Evolutionary conservation across 2,329 filamentous ascomycete species (phyloP).

Genomic region (Mycosphaerella sp.): DNA sequence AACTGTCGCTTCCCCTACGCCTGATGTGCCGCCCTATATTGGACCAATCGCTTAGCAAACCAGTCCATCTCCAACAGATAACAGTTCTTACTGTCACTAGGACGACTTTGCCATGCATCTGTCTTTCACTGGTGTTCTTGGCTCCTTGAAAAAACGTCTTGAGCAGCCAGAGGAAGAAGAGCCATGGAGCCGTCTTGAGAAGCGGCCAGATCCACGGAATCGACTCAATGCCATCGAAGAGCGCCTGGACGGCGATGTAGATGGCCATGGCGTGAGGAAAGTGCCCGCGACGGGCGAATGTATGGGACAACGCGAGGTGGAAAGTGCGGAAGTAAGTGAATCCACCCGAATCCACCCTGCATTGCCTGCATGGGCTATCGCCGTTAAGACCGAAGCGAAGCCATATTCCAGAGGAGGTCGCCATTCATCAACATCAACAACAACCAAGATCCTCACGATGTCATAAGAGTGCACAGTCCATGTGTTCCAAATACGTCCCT

Average conservation of each 20-base stretch:
- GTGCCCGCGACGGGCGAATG: constrained; percentile 2
- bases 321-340: background rate
- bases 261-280: constrained; percentile 50
- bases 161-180: constrained; percentile 49
- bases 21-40: constrained; percentile 73
- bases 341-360: background rate
- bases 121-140: constrained; percentile 65
- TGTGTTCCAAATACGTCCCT: too few relatives aligned
- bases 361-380: background rate
- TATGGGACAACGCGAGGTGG: background rate
- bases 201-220: constrained; percentile 34
- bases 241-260: constrained; percentile 50
- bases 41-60: constrained; percentile 16
- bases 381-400: background rate
- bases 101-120: constrained; percentile 89
- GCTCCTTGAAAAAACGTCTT: constrained; percentile 77
- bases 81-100: constrained; percentile 66
- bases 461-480: too few relatives aligned
- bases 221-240: constrained; percentile 50
- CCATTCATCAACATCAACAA: background rate
- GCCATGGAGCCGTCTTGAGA: constrained; percentile 48
- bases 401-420: background rate
- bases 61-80: background rate
- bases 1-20: constrained; percentile 74
- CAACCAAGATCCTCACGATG: background rate